These are phyloP conservation scores for Poteriospumella lacustris DNA, from an alignment of 108 stramenopile species.

Conservation along the genomic window DNA sequence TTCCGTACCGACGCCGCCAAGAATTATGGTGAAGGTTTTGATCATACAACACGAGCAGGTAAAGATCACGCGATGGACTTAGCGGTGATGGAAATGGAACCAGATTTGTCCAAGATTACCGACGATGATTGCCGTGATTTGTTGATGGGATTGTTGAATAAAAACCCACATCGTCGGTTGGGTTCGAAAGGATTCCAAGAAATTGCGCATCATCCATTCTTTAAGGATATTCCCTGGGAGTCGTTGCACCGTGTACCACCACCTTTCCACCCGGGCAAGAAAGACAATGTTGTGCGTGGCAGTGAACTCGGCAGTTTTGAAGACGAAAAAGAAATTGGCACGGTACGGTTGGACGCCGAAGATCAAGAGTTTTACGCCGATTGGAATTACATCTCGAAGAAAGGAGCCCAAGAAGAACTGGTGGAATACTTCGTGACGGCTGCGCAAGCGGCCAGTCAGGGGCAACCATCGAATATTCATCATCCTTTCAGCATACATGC, in stretches of 20 bases:
- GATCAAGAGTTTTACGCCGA: constrained; percentile 43
- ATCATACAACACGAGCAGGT: no score
- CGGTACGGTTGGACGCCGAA: neutral
- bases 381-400: constrained; percentile 43
- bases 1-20: constrained; percentile 78
- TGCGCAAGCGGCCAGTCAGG: no score
- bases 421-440: constrained; percentile 45
- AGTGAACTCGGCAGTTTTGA: constrained; percentile 41
- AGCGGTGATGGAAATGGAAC: constrained; percentile 70
- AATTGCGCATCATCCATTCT: constrained; percentile 88
- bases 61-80: constrained; percentile 32
- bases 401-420: constrained; percentile 43
- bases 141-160: constrained; percentile 66
- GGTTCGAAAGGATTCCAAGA: constrained; percentile 74
- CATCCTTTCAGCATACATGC: no score
- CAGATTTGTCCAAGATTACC: constrained; percentile 50
- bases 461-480: no score
- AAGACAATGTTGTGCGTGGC: constrained; percentile 69
- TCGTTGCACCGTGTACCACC: constrained; percentile 64
- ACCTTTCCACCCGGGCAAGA: constrained; percentile 78
- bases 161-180: constrained; percentile 69
- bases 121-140: constrained; percentile 69
- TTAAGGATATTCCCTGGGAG: constrained; percentile 73
- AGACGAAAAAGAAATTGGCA: neutral
- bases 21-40: constrained; percentile 76